phyloP scores from a whole-genome alignment of 139 green algal genomes.

The Bryopsis sp. region DNA sequence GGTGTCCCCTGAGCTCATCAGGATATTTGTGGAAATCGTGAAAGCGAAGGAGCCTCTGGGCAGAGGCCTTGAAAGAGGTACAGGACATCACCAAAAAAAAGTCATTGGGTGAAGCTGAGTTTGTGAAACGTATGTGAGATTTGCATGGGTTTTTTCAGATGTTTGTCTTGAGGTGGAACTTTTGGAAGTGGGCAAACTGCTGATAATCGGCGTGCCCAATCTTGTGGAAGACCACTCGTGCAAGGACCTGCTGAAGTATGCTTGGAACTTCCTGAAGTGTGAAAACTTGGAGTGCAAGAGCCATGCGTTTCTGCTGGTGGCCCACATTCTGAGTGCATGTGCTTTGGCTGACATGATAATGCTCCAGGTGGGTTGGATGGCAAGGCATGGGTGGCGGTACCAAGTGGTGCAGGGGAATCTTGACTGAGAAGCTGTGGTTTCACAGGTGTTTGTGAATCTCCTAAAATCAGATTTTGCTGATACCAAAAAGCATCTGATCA shows the following conservation, averaged over 20 bases:
- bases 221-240: slow-evolving; percentile 29
- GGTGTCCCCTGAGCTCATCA: slow-evolving; percentile 30
- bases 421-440: too few species aligned
- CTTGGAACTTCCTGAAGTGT: slow-evolving; percentile 82
- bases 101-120: too few species aligned
- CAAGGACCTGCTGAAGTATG: slow-evolving; percentile 85
- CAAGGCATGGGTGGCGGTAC: too few species aligned
- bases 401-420: too few species aligned
- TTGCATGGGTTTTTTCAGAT: neutral
- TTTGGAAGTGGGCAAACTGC: slow-evolving; percentile 33
- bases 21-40: slow-evolving; percentile 31
- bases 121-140: neutral
- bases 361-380: slow-evolving; percentile 69
- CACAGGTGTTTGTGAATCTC: slow-evolving; percentile 82
- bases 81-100: too few species aligned
- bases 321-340: slow-evolving; percentile 78
- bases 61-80: neutral
- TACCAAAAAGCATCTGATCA: slow-evolving; percentile 47
- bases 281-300: slow-evolving; percentile 67
- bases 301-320: slow-evolving; percentile 82
- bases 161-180: slow-evolving; percentile 36
- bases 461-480: slow-evolving; percentile 71
- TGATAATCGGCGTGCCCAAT: slow-evolving; percentile 32
- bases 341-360: slow-evolving; percentile 74
- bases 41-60: slow-evolving; percentile 21